A percentile compares a stretch with the other conserved stretches of the same genome.
Evolutionary conservation across 768 basidiomycete species (phyloP).

Genomic region (Lentinula boryana): DNA sequence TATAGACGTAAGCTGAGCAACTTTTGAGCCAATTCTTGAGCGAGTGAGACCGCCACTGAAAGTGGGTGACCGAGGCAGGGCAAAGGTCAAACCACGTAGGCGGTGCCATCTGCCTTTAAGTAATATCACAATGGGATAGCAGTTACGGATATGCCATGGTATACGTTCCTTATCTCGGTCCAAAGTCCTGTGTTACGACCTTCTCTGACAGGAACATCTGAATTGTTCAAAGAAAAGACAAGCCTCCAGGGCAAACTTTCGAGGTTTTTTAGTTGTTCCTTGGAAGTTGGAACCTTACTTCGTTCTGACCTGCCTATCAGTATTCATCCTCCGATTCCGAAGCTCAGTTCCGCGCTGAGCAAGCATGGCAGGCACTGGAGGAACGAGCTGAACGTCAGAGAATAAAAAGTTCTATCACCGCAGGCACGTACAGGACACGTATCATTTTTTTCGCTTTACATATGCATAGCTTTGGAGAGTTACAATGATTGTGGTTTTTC

Average conservation of each 20-base stretch:
- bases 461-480: background rate
- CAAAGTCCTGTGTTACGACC: background rate
- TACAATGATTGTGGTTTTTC: too few relatives aligned
- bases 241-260: background rate
- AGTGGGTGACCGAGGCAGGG: background rate
- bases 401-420: background rate
- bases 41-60: background rate
- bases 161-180: background rate
- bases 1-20: background rate
- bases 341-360: background rate
- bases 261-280: background rate
- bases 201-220: background rate
- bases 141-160: background rate
- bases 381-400: background rate
- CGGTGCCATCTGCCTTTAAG: background rate
- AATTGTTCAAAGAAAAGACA: background rate
- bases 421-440: background rate
- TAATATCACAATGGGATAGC: background rate
- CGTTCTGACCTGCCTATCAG: background rate
- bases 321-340: background rate
- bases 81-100: background rate
- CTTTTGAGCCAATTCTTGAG: too few relatives aligned
- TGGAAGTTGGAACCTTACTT: background rate
- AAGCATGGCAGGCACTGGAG: background rate
- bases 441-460: background rate